Base-by-base conservation (phyloP, 2,329 filamentous ascomycete genomes). In the Aspergillus proliferans region DNA sequence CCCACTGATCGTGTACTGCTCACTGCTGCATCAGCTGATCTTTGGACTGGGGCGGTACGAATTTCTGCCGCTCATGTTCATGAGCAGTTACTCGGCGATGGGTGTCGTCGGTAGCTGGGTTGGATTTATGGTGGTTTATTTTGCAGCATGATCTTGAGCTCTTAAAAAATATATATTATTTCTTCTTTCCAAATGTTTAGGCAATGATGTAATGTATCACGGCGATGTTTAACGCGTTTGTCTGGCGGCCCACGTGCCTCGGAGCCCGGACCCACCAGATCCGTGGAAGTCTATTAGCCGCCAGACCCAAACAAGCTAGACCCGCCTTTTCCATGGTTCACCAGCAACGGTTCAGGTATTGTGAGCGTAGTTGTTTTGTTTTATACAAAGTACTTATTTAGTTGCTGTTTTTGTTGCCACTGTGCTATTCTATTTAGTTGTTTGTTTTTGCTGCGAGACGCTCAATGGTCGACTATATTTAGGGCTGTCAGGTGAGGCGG, bases 81-180 rank as follows among this genome's bases (percentile, higher is more conserved):
- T 85, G 58, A 97, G 92, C 74, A 87, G 88, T 10, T 98, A 97
- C 69, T 88, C 87, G 30, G 93, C 93, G 4, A 76, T 97, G 50
- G 93, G 93, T n/a, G 91, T 97, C 0, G 83, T 96, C 15, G 90
- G 89, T 3, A 97, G 93, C 71, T 97, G 92, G 92, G 62, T 96
- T 38, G 91, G 93, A 8, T 96, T 95, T 67, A 82, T 91, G 74
- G 87, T 95, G 28, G 90, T 97, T 45, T 97, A 92, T 71, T 91
- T 96, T 60, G 19, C 38, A 19, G 15, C 38, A 40, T 40, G 18
- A 18, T 22, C 38, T 7, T 18, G 12, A 30, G 26, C 4, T 12
- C 22, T 12, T 30, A 1, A 30, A 12, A 30, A 30, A 30, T 5
- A 30, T 30, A 28, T 28, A 28, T 10, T 28, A 10, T 36, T 36